These are phyloP conservation scores for Microsporum audouinii DNA, from an alignment of 2,329 filamentous ascomycete genomes.

Conservation along the genomic window DNA sequence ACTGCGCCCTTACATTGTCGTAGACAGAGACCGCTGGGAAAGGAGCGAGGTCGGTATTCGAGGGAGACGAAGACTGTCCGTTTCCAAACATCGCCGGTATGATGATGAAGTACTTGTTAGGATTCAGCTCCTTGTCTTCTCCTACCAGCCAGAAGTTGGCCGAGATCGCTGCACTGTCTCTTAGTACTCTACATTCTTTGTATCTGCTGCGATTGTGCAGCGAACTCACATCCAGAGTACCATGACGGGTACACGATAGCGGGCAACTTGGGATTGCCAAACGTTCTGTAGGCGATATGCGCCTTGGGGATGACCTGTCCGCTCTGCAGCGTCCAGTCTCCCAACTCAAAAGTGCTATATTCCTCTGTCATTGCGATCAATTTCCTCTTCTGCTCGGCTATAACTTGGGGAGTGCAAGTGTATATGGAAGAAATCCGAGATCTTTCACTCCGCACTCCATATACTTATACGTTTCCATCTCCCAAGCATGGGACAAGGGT, in stretches of 20 bases:
- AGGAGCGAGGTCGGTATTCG: conserved; percentile 46
- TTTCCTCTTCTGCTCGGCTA: conserved; percentile 32
- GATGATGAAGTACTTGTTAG: conserved; percentile 56
- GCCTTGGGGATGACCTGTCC: conserved; percentile 53
- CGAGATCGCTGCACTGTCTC: conserved; percentile 39
- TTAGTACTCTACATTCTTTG: background rate
- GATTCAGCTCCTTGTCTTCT: conserved; percentile 51
- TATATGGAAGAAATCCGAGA: background rate
- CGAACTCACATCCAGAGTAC: conserved; percentile 50
- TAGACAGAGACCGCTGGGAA: conserved; percentile 55
- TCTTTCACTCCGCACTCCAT: background rate
- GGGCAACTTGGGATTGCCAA: conserved; percentile 51
- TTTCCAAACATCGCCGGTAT: conserved; percentile 60
- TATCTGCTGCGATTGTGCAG: background rate
- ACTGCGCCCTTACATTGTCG: conserved; percentile 58
- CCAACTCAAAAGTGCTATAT: conserved; percentile 46
- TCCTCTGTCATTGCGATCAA: conserved; percentile 40
- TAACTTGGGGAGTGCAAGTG: background rate
- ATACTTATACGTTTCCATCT: background rate
- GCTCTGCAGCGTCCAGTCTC: conserved; percentile 55
- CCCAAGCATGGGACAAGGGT: background rate
- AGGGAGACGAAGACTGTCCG: conserved; percentile 55
- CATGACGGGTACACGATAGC: conserved; percentile 67
- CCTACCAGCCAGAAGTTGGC: conserved; percentile 69
- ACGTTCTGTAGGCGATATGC: conserved; percentile 65